Evolutionary conservation across 2,329 filamentous ascomycete species (phyloP).

Genomic region (Shiraia bambusicola): DNA sequence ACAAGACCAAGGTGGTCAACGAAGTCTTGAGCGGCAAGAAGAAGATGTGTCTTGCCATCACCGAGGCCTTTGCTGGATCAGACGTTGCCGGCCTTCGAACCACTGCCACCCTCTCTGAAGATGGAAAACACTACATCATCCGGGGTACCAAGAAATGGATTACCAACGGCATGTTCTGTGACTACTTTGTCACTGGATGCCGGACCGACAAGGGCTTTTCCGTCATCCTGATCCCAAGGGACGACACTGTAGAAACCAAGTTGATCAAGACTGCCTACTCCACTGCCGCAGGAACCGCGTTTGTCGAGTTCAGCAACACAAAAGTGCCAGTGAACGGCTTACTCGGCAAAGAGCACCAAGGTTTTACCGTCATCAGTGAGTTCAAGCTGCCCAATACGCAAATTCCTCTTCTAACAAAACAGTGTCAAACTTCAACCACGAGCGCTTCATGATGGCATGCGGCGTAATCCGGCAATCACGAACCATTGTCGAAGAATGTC

Average conservation of each 20-base stretch:
- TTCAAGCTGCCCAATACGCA: not conserved
- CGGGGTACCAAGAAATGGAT: conserved; percentile 83
- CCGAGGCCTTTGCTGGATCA: conserved; percentile 82
- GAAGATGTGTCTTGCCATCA: conserved; percentile 86
- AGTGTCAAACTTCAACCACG: conserved; percentile 85
- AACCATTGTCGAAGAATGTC: conserved; percentile 74
- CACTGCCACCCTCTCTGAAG: conserved; percentile 57
- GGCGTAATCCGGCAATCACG: conserved; percentile 64
- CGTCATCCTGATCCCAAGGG: conserved; percentile 72
- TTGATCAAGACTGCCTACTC: conserved; percentile 82
- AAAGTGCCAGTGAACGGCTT: conserved; percentile 79
- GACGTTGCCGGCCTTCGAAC: conserved; percentile 80
- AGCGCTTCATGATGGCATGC: conserved; percentile 75
- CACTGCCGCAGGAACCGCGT: conserved; percentile 74
- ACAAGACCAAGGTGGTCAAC: conserved; percentile 66
- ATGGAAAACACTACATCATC: conserved; percentile 58
- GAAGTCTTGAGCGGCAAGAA: conserved; percentile 79
- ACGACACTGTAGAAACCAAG: conserved; percentile 74
- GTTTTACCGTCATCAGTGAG: conserved; percentile 71
- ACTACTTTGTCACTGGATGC: conserved; percentile 83
- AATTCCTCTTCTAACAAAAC: not conserved
- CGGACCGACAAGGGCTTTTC: conserved; percentile 77
- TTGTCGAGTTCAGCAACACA: conserved; percentile 81
- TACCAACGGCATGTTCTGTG: conserved; percentile 75
- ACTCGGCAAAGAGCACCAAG: conserved; percentile 80